phyloP scores from a whole-genome alignment of 2,329 filamentous ascomycete species.

The Sclerotinia spermophila region DNA sequence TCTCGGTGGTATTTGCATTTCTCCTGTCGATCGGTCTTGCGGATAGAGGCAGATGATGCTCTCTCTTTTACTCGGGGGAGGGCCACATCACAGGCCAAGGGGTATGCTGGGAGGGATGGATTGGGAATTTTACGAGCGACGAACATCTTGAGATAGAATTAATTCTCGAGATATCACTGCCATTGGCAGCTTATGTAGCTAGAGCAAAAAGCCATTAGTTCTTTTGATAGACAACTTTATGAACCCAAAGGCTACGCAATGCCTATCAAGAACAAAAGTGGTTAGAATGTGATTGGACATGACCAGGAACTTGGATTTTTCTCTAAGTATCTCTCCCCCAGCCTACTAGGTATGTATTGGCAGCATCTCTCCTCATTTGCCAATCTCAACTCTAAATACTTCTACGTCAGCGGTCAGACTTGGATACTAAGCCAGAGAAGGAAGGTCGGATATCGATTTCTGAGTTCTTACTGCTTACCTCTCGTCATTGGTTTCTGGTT shows the following conservation, averaged over 20 bases:
- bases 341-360: neutral
- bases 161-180: slow-evolving; percentile 31
- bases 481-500: neutral
- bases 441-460: slow-evolving; percentile 11
- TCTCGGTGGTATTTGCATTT: slow-evolving; percentile 36
- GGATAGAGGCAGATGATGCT: slow-evolving; percentile 34
- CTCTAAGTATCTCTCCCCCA: neutral
- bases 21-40: slow-evolving; percentile 29
- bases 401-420: neutral
- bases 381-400: neutral
- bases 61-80: slow-evolving; percentile 31
- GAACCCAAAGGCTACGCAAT: neutral
- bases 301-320: neutral
- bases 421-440: slow-evolving; percentile 8
- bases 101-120: slow-evolving; percentile 28
- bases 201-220: slow-evolving; percentile 34
- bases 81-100: slow-evolving; percentile 31
- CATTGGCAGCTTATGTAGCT: slow-evolving; percentile 34
- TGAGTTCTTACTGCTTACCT: slow-evolving; percentile 3
- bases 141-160: slow-evolving; percentile 29
- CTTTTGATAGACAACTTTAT: slow-evolving; percentile 22
- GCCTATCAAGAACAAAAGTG: neutral
- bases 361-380: neutral
- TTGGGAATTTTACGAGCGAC: slow-evolving; percentile 33
- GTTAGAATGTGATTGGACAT: slow-evolving; percentile 1